Base-by-base conservation (phyloP, 169 alveolate species). In the Plasmodium fragile region DNA sequence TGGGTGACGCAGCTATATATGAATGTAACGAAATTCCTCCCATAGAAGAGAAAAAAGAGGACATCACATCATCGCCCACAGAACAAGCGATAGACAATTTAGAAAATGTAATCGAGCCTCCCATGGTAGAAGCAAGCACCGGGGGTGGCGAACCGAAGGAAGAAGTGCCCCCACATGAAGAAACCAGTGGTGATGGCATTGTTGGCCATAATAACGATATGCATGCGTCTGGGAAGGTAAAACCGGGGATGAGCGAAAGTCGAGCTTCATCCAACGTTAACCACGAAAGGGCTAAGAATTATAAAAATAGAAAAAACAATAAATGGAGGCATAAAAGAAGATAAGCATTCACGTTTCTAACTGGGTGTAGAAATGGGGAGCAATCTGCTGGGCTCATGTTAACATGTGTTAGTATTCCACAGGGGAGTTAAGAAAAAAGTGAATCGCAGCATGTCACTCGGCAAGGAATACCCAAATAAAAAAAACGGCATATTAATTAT, bases 271-370 rank as follows among this genome's bases (percentile, higher is more conserved):
- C 34, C 55, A 41, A 22, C 4, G 16, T 41, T 22, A 34, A 30
- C 28, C 18, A 78, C 3, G 83, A 78, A 43, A 78, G 16, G 69
- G 6, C 83, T 25, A 78, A 78, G 16, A 39, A 78, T 41, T 36
- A 78, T 28, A 78, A 16, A 78, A 41, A 78, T 43, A 78, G 22
- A 22, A 78, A 78, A 78, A 41, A 41, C 25, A 78, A 18, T n/a
- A 78, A 78, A 41, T 25, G 32, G 53, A 78, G 53, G 30, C 41
- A 78, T 30, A 49, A 43, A 22, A 28, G 18, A 36, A 39, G 70
- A 78, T 78, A 32, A 78, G 16, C 30, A 13, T 28, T 39, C 39
- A 22, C 39, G 36, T 36, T 22, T 13, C 18, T 30, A 78, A 78
- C 3, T 16, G 28, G 32, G 7, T n/a, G 69, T 32, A 39, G 71